phyloP scores from a whole-genome alignment of 805 yeast species.

The Zygotorulaspora sp. region DNA sequence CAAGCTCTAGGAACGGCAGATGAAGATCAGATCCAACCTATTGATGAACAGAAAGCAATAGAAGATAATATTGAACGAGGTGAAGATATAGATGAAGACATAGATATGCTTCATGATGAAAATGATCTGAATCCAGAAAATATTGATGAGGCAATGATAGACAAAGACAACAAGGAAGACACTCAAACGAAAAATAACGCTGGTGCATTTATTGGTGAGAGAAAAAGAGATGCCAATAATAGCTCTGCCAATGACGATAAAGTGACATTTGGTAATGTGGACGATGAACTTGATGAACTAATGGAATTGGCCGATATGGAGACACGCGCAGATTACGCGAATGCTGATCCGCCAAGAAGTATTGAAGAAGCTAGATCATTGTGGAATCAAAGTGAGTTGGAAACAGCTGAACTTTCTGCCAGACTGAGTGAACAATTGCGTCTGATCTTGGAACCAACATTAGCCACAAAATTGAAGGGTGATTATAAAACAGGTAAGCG shows the following conservation, averaged over 20 bases:
- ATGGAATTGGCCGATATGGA: constrained; percentile 35
- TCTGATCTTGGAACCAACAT: constrained; percentile 88
- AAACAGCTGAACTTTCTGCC: constrained; percentile 84
- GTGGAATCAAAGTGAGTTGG: constrained; percentile 79
- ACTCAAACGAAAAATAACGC: constrained; percentile 38
- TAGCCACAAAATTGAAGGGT: constrained; percentile 91
- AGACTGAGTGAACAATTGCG: constrained; percentile 89
- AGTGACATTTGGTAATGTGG: constrained; percentile 23
- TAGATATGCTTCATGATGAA: constrained; percentile 34
- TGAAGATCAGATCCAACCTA: constrained; percentile 68
- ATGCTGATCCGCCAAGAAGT: constrained; percentile 43
- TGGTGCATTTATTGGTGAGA: constrained; percentile 50
- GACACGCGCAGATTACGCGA: constrained; percentile 26
- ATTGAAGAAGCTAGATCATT: constrained; percentile 65
- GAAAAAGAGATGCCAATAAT: constrained; percentile 26
- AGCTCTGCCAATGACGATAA: constrained; percentile 20
- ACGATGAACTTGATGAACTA: constrained; percentile 32
- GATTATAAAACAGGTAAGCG: constrained; percentile 97
- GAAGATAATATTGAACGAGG: constrained; percentile 58
- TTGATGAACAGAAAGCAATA: constrained; percentile 77
- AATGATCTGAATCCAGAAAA: constrained; percentile 30
- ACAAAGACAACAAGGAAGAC: constrained; percentile 22
- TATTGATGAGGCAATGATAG: constrained; percentile 8
- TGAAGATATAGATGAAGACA: constrained; percentile 33
- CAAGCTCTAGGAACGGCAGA: constrained; percentile 92